Conservation (phyloP, 805 yeast species). For the Candida railenensis region DNA sequence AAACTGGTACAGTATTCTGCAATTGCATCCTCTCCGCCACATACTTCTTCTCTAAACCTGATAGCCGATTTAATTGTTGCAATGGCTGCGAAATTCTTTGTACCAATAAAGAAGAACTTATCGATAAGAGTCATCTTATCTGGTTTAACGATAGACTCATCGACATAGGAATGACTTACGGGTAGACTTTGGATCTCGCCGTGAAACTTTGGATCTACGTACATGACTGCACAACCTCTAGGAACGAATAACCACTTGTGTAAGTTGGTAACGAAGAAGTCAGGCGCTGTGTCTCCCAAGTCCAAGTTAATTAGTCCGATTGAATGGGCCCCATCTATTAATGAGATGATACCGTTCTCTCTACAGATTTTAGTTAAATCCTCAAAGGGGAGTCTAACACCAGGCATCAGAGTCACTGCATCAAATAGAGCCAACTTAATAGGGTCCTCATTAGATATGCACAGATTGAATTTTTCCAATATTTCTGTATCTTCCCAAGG, state of each 20-base stretch:
- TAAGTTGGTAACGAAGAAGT: conserved; percentile 58
- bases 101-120: conserved; percentile 52
- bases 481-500: conserved; percentile 43
- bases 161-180: conserved; percentile 48
- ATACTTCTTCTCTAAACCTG: conserved; percentile 49
- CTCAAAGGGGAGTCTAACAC: conserved; percentile 56
- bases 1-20: conserved; percentile 45
- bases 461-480: conserved; percentile 19
- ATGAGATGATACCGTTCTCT: conserved; percentile 46
- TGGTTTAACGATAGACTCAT: conserved; percentile 24
- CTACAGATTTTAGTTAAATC: conserved; percentile 45
- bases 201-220: conserved; percentile 55
- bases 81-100: conserved; percentile 45
- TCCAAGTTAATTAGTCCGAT: conserved; percentile 53
- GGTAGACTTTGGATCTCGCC: conserved; percentile 54
- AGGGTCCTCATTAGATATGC: conserved; percentile 13
- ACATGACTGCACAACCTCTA: conserved; percentile 56
- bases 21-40: conserved; percentile 62
- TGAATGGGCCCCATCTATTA: conserved; percentile 75
- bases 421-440: conserved; percentile 52
- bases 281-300: conserved; percentile 47
- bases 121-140: conserved; percentile 30
- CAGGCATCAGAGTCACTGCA: conserved; percentile 65
- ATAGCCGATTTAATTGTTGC: conserved; percentile 47
- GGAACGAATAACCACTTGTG: conserved; percentile 72